Percentiles rank a stretch among this genome's conserved stretches.
Evolutionary conservation across 306 rosid genomes (phyloP).

Genomic region (Senna tora): DNA sequence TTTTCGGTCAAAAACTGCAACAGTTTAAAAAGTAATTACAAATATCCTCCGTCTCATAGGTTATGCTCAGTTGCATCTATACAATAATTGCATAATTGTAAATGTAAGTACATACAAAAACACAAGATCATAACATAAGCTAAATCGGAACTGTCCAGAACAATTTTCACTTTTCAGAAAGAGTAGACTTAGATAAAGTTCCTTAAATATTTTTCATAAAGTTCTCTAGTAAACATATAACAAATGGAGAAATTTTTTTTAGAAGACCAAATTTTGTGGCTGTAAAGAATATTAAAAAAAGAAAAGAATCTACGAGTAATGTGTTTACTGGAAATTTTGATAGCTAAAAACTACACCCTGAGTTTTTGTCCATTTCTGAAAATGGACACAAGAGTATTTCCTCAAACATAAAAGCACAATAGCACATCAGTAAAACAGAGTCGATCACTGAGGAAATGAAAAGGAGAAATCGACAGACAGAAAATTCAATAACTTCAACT

Average conservation of each 20-base stretch:
- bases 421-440: neutral
- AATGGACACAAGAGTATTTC: neutral
- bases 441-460: neutral
- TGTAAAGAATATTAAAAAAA: too few species aligned
- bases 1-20: constrained; percentile 85
- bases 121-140: neutral
- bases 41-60: neutral
- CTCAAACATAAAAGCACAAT: neutral
- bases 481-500: neutral
- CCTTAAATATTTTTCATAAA: too few species aligned
- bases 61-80: too few species aligned
- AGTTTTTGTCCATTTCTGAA: neutral
- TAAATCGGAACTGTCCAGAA: neutral
- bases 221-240: too few species aligned
- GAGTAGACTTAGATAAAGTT: too few species aligned
- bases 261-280: too few species aligned
- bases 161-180: neutral
- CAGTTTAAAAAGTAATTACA: constrained; percentile 17
- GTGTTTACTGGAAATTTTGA: too few species aligned
- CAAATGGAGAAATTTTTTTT: too few species aligned
- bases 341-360: too few species aligned
- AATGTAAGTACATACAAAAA: neutral
- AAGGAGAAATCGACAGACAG: neutral
- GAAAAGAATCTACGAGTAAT: too few species aligned
- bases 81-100: too few species aligned